phyloP scores from a whole-genome alignment of 2,329 filamentous ascomycete species.

The Ilyonectria destructans region DNA sequence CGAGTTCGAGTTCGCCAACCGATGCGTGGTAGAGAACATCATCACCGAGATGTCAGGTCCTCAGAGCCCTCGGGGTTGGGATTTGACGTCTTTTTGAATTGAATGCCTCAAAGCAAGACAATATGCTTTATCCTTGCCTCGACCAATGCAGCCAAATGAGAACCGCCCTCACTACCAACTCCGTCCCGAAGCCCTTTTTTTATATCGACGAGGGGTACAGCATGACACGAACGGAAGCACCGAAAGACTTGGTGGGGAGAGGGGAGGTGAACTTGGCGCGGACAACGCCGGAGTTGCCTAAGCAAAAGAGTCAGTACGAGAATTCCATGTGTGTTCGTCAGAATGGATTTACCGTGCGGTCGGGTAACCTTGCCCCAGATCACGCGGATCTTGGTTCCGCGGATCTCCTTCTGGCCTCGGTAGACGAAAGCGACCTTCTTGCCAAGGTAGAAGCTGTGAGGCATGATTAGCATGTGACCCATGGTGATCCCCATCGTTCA shows the following conservation, averaged over 20 bases:
- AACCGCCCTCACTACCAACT: constrained; percentile 77
- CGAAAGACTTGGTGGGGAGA: constrained; percentile 96
- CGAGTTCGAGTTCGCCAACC: constrained; percentile 48
- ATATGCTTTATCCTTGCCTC: constrained; percentile 71
- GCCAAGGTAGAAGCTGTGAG: constrained; percentile 89
- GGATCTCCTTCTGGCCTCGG: constrained; percentile 93
- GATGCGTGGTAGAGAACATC: constrained; percentile 44
- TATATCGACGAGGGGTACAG: constrained; percentile 99
- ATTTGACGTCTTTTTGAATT: constrained; percentile 69
- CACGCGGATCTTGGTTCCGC: constrained; percentile 98
- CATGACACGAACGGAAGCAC: constrained; percentile 96
- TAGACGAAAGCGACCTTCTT: constrained; percentile 99
- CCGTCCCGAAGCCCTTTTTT: constrained; percentile 74
- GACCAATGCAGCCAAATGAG: constrained; percentile 73
- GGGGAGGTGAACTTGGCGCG: constrained; percentile 97
- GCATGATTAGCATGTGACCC: constrained; percentile 46
- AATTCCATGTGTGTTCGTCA: constrained; percentile 1
- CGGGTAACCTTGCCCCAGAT: constrained; percentile 99
- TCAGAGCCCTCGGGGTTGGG: constrained; percentile 50
- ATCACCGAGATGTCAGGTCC: constrained; percentile 45
- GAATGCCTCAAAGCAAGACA: constrained; percentile 69
- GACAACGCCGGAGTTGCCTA: constrained; percentile 98
- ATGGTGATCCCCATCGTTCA: constrained; percentile 11
- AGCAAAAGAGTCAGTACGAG: constrained; percentile 35
- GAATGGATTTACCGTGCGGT: constrained; percentile 82